These are phyloP conservation scores for Fusarium torulosum DNA, from an alignment of 2,329 filamentous ascomycete genomes.

Conservation along the genomic window DNA sequence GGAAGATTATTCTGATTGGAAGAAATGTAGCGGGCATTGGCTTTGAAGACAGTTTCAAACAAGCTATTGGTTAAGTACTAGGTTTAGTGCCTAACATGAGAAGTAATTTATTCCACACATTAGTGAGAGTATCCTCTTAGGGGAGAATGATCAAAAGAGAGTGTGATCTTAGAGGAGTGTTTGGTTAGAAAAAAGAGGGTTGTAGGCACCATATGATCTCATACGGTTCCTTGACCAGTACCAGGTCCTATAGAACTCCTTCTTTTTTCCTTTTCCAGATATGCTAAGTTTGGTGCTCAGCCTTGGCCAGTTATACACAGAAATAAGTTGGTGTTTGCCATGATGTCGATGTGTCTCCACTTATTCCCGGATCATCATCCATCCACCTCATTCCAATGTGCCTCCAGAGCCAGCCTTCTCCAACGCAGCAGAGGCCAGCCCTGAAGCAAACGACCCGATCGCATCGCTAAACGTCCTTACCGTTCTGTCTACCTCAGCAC, in stretches of 20 bases:
- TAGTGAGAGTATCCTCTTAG: not conserved
- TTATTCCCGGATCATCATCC: slow-evolving; percentile 52
- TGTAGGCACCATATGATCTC: not conserved
- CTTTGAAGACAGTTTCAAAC: slow-evolving; percentile 62
- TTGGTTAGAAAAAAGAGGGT: not conserved
- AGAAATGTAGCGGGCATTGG: slow-evolving; percentile 64
- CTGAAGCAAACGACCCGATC: slow-evolving; percentile 37
- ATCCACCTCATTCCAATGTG: slow-evolving; percentile 35
- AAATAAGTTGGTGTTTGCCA: slow-evolving; percentile 48
- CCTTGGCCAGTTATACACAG: not conserved
- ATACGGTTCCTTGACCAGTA: not conserved
- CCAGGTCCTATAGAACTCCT: not conserved
- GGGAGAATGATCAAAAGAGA: not conserved
- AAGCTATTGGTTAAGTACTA: slow-evolving; percentile 41
- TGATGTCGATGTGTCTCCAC: slow-evolving; percentile 56
- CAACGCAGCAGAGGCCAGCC: slow-evolving; percentile 39
- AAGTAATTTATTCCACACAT: not conserved
- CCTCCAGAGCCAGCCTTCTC: slow-evolving; percentile 51
- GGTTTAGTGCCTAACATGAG: not conserved
- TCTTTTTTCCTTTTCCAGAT: not conserved
- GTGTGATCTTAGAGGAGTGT: not conserved
- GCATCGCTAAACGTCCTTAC: slow-evolving; percentile 38
- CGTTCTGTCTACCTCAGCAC: slow-evolving; percentile 44
- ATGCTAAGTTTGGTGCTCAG: not conserved
- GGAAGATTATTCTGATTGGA: slow-evolving; percentile 76